These are phyloP conservation scores for Mycena epipterygia DNA, from an alignment of 768 basidiomycete genomes.

Conservation along the genomic window DNA sequence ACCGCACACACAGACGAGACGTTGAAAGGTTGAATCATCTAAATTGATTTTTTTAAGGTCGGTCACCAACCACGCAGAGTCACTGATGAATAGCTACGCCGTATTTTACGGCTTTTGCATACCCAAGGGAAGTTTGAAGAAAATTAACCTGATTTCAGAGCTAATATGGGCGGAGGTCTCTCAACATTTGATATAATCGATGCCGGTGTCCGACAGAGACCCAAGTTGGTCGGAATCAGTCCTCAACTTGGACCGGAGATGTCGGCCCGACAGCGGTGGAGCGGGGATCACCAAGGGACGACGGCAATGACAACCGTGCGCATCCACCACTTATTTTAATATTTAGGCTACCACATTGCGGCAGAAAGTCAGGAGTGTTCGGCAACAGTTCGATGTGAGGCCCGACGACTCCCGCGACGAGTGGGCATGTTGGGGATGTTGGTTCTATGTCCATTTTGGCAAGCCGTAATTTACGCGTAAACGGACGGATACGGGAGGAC, in stretches of 20 bases:
- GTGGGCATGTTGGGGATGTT: too few species aligned
- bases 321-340: not conserved
- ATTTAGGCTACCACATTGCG: too few species aligned
- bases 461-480: too few species aligned
- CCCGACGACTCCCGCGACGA: too few species aligned
- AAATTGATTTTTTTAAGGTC: too few species aligned
- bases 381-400: too few species aligned
- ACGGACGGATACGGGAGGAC: too few species aligned
- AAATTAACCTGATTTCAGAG: not conserved
- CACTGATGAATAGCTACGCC: too few species aligned
- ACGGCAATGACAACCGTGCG: not conserved
- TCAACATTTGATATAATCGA: not conserved
- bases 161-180: not conserved
- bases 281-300: not conserved
- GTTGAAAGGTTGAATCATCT: too few species aligned
- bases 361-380: not conserved
- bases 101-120: not conserved
- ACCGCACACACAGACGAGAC: too few species aligned
- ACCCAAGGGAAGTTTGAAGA: not conserved
- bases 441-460: too few species aligned
- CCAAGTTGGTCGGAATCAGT: not conserved
- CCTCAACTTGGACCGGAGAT: constrained; percentile 1
- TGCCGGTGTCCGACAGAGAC: not conserved
- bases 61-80: too few species aligned
- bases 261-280: not conserved